A percentile compares a stretch with the other conserved stretches of the same genome.
Evolutionary conservation across 2,329 filamentous ascomycete genomes (phyloP).

Genomic region (Truncatella angustata): DNA sequence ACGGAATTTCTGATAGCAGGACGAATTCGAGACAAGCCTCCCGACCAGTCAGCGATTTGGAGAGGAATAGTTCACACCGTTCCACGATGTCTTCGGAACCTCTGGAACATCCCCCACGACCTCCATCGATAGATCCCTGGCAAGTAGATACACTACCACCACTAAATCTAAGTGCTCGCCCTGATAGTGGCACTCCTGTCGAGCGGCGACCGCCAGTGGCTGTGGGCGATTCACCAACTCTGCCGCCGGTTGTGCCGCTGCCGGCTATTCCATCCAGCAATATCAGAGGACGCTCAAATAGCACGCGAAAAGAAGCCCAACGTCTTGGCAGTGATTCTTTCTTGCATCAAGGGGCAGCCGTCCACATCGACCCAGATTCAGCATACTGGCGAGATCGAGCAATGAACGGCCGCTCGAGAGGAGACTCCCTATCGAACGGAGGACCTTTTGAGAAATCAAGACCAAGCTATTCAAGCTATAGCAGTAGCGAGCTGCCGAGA

Average conservation of each 20-base stretch:
- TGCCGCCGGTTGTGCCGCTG: constrained; percentile 10
- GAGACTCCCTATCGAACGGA: background rate
- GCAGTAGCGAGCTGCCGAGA: constrained; percentile 1
- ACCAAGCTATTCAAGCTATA: background rate
- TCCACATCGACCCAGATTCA: background rate
- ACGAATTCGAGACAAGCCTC: constrained; percentile 10
- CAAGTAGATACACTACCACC: constrained; percentile 31
- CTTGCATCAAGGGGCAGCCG: background rate
- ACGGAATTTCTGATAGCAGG: constrained; percentile 10
- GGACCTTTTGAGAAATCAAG: background rate
- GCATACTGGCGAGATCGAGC: constrained; percentile 1
- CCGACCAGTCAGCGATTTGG: constrained; percentile 16
- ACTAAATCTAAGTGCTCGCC: constrained; percentile 15
- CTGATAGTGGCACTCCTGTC: constrained; percentile 16
- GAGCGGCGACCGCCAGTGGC: constrained; percentile 20
- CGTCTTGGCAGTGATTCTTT: background rate
- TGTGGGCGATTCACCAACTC: constrained; percentile 28
- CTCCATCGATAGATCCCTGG: constrained; percentile 43
- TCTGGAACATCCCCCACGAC: constrained; percentile 28
- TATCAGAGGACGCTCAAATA: constrained; percentile 10
- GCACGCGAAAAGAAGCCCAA: background rate
- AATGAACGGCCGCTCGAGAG: background rate
- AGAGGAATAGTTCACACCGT: constrained; percentile 22
- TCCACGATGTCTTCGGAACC: constrained; percentile 21
- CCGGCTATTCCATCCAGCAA: background rate